Evolutionary conservation across 345 rosid genomes (phyloP).

Genomic region (Adansonia digitata): DNA sequence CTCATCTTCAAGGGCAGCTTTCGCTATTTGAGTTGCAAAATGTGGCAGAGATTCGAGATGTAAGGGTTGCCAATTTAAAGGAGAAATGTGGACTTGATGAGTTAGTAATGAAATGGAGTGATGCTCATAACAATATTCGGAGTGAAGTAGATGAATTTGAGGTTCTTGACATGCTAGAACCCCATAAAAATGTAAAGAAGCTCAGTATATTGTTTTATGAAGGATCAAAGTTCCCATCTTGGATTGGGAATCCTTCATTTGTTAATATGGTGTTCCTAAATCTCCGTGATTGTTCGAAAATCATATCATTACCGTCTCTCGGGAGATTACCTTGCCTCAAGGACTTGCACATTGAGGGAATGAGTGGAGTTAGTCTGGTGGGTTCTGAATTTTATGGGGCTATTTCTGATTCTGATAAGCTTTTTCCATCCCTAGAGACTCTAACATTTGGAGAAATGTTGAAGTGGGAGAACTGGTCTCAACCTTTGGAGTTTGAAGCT

Average conservation of each 20-base stretch:
- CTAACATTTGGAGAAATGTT: slow-evolving; percentile 18
- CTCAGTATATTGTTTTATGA: slow-evolving; percentile 19
- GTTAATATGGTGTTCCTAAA: slow-evolving; percentile 1
- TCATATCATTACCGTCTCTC: slow-evolving; percentile 24
- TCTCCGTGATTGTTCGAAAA: slow-evolving; percentile 5
- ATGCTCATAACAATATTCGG: neutral
- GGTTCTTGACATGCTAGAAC: slow-evolving; percentile 22
- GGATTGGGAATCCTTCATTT: slow-evolving; percentile 26
- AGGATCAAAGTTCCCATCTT: slow-evolving; percentile 21
- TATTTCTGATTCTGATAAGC: neutral
- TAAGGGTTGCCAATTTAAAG: slow-evolving; percentile 11
- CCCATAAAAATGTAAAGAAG: slow-evolving; percentile 14
- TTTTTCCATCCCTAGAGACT: slow-evolving; percentile 19
- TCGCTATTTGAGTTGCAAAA: slow-evolving; percentile 13
- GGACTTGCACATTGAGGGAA: slow-evolving; percentile 12
- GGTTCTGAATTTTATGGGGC: slow-evolving; percentile 23
- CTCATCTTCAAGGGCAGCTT: slow-evolving; percentile 11
- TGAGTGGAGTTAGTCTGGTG: slow-evolving; percentile 10
- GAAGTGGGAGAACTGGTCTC: slow-evolving; percentile 24
- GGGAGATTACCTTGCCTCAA: slow-evolving; percentile 26
- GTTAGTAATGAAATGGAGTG: slow-evolving; percentile 17
- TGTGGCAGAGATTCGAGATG: slow-evolving; percentile 18
- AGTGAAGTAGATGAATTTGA: neutral
- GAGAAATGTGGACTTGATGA: slow-evolving; percentile 15
- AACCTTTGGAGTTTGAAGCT: neutral